Evolutionary conservation across 2,329 filamentous ascomycete species (phyloP).

Genomic region (Penicillium sp.): DNA sequence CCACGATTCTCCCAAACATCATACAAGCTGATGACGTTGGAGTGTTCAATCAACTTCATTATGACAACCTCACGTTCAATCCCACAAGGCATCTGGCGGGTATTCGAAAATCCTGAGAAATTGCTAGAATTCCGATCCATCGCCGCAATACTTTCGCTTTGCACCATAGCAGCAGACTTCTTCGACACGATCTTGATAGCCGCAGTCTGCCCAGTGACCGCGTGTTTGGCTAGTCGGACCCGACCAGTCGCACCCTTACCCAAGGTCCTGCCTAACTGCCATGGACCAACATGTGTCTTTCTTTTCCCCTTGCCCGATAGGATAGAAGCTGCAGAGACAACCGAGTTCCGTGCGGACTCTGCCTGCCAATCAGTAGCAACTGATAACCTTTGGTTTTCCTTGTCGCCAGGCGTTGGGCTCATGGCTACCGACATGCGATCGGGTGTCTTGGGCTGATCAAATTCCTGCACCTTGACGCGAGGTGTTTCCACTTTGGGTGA

Average conservation of each 20-base stretch:
- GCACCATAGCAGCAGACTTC: conserved; percentile 73
- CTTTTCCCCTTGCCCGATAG: conserved; percentile 56
- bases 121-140: conserved; percentile 70
- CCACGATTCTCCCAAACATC: conserved; percentile 98
- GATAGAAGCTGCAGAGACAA: conserved; percentile 58
- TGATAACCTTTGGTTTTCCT: conserved; percentile 56
- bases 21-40: conserved; percentile 89
- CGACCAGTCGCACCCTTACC: conserved; percentile 88
- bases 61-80: conserved; percentile 95
- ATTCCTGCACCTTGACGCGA: conserved; percentile 12
- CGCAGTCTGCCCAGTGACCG: conserved; percentile 73
- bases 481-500: conserved; percentile 19
- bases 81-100: conserved; percentile 76
- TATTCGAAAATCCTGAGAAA: conserved; percentile 55
- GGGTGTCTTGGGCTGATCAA: conserved; percentile 17
- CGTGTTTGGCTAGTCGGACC: conserved; percentile 82
- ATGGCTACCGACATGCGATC: conserved; percentile 31
- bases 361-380: conserved; percentile 50
- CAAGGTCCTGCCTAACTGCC: conserved; percentile 86
- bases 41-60: conserved; percentile 93
- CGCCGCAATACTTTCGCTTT: conserved; percentile 81
- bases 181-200: conserved; percentile 97
- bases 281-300: conserved; percentile 84
- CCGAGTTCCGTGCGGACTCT: conserved; percentile 53
- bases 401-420: conserved; percentile 29